phyloP scores from a whole-genome alignment of 345 rosid species.

The Euphorbia lathyris region DNA sequence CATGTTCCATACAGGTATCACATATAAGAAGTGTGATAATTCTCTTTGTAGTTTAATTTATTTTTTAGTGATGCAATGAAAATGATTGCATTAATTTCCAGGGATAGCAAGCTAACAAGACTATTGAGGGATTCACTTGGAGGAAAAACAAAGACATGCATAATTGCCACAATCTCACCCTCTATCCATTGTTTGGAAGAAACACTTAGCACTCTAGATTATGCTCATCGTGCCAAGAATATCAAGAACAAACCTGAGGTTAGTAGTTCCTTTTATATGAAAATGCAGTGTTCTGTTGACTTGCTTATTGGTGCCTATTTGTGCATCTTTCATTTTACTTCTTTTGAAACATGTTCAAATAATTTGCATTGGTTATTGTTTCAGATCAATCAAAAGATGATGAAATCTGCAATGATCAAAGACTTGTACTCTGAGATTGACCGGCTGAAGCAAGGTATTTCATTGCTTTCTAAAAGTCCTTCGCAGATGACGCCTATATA shows the following conservation, averaged over 20 bases:
- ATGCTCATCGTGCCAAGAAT: slow-evolving; percentile 98
- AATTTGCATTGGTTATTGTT: slow-evolving; percentile 13
- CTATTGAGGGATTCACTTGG: slow-evolving; percentile 95
- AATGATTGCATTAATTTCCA: slow-evolving; percentile 34
- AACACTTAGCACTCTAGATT: slow-evolving; percentile 94
- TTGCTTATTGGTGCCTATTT: slow-evolving; percentile 8
- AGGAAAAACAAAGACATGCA: slow-evolving; percentile 98
- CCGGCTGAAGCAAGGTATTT: slow-evolving; percentile 87
- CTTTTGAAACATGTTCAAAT: slow-evolving; percentile 15
- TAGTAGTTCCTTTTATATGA: slow-evolving; percentile 11
- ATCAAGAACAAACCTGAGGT: slow-evolving; percentile 99
- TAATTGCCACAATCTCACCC: slow-evolving; percentile 96
- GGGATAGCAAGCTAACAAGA: slow-evolving; percentile 97
- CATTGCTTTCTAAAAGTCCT: slow-evolving; percentile 14
- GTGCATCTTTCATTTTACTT: slow-evolving; percentile 10
- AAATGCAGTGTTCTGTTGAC: background rate
- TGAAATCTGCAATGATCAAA: slow-evolving; percentile 97
- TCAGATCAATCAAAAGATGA: slow-evolving; percentile 99
- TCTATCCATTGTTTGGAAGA: slow-evolving; percentile 92
- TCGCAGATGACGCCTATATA: background rate
- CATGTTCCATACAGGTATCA: slow-evolving; percentile 91
- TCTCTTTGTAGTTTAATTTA: slow-evolving; percentile 6
- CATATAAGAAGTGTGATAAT: background rate
- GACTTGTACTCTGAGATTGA: slow-evolving; percentile 98
- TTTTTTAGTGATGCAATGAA: slow-evolving; percentile 8